Base-by-base conservation (phyloP, 1,284 basidiomycete genomes). In the Ustilago shanxiensis region DNA sequence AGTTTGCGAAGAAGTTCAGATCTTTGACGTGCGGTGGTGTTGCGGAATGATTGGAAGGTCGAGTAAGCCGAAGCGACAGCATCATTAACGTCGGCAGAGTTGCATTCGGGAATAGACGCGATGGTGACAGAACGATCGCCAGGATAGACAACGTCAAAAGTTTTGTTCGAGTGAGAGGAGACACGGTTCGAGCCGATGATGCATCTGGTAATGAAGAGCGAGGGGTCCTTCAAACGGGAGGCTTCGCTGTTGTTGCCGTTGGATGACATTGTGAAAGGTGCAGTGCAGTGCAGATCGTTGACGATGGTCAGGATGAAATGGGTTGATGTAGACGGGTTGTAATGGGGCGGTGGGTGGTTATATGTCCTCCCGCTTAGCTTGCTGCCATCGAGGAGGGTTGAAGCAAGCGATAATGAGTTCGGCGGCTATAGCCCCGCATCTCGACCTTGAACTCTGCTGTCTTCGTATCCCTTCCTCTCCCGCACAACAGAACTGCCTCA, bases 31-130 rank as follows among this genome's bases (percentile, higher is more conserved):
- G 64, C 69, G 1, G 77, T 65, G 41, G 66, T 76, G 4, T 50
- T 41, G 8, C 24, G 44, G 60, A 69, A 76, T 1, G 22, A 1
- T 13, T 49, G 26, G 39, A 79, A 79, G 14, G 73, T 67, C 5
- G 26, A 16, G 26, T 51, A 37, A 45, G 54, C 60, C 0, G 73
- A 76, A 2, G 49, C 29, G 47, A 76, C 60, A 9, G 77, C 72
- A 49, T 68, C 59, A n/a, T 57, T 28, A 26, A 69, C 73, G 33
- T 77, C 77, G 8, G 24, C 16, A 0, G 59, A 16, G 22, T 69
- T 67, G 57, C 68, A 66, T 35, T 79, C 77, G 31, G 73, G 73
- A 39, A 73, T 58, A 2, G 50, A 26, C 28, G 71, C 71, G 39
- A 73, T 52, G 14, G 53, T 33, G 11, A 51, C 35, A 0, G 37